Evolutionary conservation across 352 stramenopile species (phyloP), one percentile per base, ranked within the genome.

Genomic region (Plasmopara muralis): DNA sequence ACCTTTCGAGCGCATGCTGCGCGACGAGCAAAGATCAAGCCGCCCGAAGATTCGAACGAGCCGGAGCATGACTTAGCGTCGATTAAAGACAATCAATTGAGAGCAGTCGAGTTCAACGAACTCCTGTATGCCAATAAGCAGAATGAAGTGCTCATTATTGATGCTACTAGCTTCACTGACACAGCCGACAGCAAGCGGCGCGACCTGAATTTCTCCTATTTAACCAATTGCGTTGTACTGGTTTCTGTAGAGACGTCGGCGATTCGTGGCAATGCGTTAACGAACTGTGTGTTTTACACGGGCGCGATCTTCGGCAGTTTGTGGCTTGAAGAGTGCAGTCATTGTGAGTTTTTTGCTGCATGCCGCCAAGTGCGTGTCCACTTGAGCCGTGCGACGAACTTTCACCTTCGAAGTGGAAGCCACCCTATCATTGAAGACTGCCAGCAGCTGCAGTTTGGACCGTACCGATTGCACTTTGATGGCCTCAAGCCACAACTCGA

Each of bases 371-470:
- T 96, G 15, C 79, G 87, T 18, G 83, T 96, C 43, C 87, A 96
- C 49, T 60, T 77, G 30, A 93, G 72, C 51, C 65, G 56, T 25
- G 52, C 48, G 14, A 88, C 79, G 31, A 76, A 61, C 13, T 95
- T 96, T 41, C 79, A 90, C 57, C 55, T 96, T 37, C 82, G 83
- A 8, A 88, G 93, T 18, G 53, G 57, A 30, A 95, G 84, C 47
- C 81, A 94, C 39, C 87, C 87, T 42, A 95, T 96, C 68, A 95
- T 96, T 47, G 87, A 96, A 51, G 83, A 95, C 62, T 96, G 87
- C 66, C 66, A 77, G 44, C 64, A 77, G 50, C 70, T 96, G 43
- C 64, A 70, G 6, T 96, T 96, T 60, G 83, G 80, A 1, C 71
- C 83, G 12, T 93, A 93, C 29, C 61, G 61, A 13, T 52, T 95